These are phyloP conservation scores for Exophiala alcalophila DNA, from an alignment of 2,329 filamentous ascomycete genomes.

Conservation along the genomic window DNA sequence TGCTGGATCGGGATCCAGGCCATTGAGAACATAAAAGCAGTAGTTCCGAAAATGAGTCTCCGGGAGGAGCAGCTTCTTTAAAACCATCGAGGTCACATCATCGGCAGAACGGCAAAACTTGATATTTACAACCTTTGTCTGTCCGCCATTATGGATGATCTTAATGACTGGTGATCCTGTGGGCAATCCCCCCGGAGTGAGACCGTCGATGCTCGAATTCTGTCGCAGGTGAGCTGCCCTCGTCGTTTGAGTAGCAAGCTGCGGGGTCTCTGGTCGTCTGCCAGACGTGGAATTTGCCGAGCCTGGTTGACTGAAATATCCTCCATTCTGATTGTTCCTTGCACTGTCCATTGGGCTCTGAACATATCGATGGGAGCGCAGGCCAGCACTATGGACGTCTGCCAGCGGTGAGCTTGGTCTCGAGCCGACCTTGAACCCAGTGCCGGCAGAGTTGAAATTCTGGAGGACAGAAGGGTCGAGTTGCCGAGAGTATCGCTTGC, in stretches of 20 bases:
- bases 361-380: conserved; percentile 60
- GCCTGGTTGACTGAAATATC: conserved; percentile 56
- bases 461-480: conserved; percentile 38
- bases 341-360: conserved; percentile 55
- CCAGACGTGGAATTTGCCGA: conserved; percentile 53
- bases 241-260: conserved; percentile 60
- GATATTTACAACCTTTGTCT: conserved; percentile 91
- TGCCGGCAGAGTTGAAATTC: conserved; percentile 41
- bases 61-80: conserved; percentile 82
- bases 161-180: conserved; percentile 84
- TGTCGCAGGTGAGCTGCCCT: conserved; percentile 69
- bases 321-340: conserved; percentile 50
- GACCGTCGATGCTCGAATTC: conserved; percentile 79
- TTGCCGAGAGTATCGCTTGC: conserved; percentile 60
- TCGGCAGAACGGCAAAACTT: conserved; percentile 87
- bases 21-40: conserved; percentile 91
- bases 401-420: conserved; percentile 69
- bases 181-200: conserved; percentile 81
- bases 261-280: conserved; percentile 59
- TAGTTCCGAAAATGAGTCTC: conserved; percentile 93
- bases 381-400: conserved; percentile 52
- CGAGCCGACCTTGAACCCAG: conserved; percentile 57
- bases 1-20: conserved; percentile 74
- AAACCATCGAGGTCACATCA: conserved; percentile 84
- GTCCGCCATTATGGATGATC: conserved; percentile 86